Conservation (phyloP, 768 basidiomycete genomes). For the Tephrocybe rancida region DNA sequence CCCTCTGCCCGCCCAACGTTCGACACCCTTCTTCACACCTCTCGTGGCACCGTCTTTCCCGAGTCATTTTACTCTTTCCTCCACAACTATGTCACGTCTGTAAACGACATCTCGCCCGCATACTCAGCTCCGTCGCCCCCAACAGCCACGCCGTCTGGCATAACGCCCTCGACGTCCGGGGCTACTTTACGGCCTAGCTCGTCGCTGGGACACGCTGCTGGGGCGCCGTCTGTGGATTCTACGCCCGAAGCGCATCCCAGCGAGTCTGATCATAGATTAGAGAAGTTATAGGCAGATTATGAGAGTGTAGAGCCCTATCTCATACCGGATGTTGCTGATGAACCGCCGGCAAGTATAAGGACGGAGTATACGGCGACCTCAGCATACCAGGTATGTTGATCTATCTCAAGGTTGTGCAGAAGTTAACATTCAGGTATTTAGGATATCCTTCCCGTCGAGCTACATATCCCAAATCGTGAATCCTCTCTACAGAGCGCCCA, state of each 20-base stretch:
- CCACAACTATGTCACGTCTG: constrained; percentile 82
- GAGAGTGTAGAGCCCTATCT: constrained; percentile 79
- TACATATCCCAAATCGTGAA: constrained; percentile 73
- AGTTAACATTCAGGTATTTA: constrained; percentile 25
- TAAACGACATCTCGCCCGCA: constrained; percentile 67
- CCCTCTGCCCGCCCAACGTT: constrained; percentile 80
- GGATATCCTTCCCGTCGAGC: constrained; percentile 79
- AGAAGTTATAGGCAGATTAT: constrained; percentile 87
- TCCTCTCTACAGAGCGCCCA: constrained; percentile 42
- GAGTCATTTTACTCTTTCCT: constrained; percentile 95
- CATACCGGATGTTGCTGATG: constrained; percentile 45
- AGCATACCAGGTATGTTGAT: constrained; percentile 55
- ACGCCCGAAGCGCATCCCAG: constrained; percentile 55
- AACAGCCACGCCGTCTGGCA: constrained; percentile 27
- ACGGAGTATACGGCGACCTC: constrained; percentile 52
- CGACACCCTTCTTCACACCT: constrained; percentile 72
- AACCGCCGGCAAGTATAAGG: constrained; percentile 53
- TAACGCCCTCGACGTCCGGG: constrained; percentile 35
- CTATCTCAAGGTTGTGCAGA: background rate
- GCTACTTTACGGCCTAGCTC: constrained; percentile 33
- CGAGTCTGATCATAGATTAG: constrained; percentile 85
- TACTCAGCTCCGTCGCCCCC: constrained; percentile 40
- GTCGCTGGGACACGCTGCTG: constrained; percentile 23
- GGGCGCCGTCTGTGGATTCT: constrained; percentile 25
- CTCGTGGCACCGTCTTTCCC: constrained; percentile 81